Percentiles rank a stretch among this genome's conserved stretches.
phyloP scores from a whole-genome alignment of 2,329 filamentous ascomycete genomes.

The Plenodomus tracheiphilus region DNA sequence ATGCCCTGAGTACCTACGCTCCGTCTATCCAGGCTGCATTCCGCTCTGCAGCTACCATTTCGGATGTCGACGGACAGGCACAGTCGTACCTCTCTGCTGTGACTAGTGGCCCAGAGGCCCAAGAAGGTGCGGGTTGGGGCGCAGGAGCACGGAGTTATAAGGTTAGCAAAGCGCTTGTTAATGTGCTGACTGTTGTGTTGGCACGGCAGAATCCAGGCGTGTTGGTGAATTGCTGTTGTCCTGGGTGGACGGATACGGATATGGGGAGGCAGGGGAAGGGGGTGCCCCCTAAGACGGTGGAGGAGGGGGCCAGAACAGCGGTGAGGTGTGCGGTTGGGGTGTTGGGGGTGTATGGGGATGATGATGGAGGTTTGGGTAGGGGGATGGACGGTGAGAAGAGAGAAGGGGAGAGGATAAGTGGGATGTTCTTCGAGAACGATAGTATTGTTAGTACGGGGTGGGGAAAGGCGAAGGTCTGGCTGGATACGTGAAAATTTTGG shows the following conservation, averaged over 20 bases:
- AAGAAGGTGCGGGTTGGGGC: conserved; percentile 10
- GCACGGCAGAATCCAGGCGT: conserved; percentile 9
- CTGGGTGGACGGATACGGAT: conserved; percentile 26
- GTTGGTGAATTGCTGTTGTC: conserved; percentile 21
- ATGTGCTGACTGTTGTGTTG: conserved; percentile 18
- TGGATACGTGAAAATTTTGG: no score
- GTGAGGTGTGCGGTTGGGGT: conserved; percentile 18
- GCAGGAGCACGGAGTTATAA: conserved; percentile 19
- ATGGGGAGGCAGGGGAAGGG: conserved; percentile 23
- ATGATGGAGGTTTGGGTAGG: conserved; percentile 4
- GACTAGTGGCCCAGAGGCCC: not conserved
- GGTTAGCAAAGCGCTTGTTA: conserved; percentile 27
- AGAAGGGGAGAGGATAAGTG: conserved; percentile 13
- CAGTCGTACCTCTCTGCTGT: conserved; percentile 5
- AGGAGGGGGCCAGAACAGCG: conserved; percentile 17
- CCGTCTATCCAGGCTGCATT: conserved; percentile 1
- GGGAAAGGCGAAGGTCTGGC: conserved; percentile 17
- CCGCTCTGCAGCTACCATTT: not conserved
- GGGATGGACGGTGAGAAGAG: no score
- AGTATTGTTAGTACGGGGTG: conserved; percentile 11
- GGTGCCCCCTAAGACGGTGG: conserved; percentile 19
- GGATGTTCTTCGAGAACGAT: conserved; percentile 18
- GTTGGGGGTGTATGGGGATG: conserved; percentile 11
- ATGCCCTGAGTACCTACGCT: conserved; percentile 12
- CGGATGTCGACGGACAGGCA: conserved; percentile 9